Evolutionary conservation across 2,329 filamentous ascomycete species (phyloP), one percentile per base, ranked within the genome.

Genomic region (Amphichorda felina): DNA sequence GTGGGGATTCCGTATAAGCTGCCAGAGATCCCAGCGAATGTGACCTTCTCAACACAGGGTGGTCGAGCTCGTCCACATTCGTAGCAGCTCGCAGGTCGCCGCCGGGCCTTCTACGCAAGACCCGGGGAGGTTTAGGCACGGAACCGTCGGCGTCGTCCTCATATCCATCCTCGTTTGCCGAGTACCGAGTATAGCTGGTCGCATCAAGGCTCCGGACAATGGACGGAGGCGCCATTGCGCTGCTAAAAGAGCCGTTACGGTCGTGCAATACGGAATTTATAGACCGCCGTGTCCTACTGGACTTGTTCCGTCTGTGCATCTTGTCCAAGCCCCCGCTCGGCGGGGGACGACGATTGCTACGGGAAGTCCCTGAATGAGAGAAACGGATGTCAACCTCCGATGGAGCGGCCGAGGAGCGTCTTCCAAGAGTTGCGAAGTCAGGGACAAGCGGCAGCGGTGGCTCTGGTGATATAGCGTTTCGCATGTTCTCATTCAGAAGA

Each of bases 51-150:
- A 75, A 46, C 2, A 60, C 56, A 11, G 58, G 48, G 8, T 57
- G 50, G 31, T 78, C 71, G 4, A 79, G 53, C 22, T 83, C 78
- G 28, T 71, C 70, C 21, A 79, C 72, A 40, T 79, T 79, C 14
- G 68, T 70, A 26, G 73, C 79, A 13, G 77, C 79, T 41, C 79
- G 72, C 33, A 91, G 58, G 51, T 89, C 77, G 24, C 84, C 82
- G 33, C 83, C 84, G 6, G 82, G 84, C 11, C 79, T 70, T 50
- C 84, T 67, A 40, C 84, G 70, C 41, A 91, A 66, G 29, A 79
- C 66, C 30, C 78, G 72, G 6, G 72, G 57, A n/a, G 75, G 74
- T 15, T 60, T 59, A 2, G 70, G 66, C 33, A 66, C 53, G 2
- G 64, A 34, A 8, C 43, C 40, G 35, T 40, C 48, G 6, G 43